Evolutionary conservation across 1,139 yeast species (phyloP), one percentile per base, ranked within the genome.

Genomic region (Candida sojae): DNA sequence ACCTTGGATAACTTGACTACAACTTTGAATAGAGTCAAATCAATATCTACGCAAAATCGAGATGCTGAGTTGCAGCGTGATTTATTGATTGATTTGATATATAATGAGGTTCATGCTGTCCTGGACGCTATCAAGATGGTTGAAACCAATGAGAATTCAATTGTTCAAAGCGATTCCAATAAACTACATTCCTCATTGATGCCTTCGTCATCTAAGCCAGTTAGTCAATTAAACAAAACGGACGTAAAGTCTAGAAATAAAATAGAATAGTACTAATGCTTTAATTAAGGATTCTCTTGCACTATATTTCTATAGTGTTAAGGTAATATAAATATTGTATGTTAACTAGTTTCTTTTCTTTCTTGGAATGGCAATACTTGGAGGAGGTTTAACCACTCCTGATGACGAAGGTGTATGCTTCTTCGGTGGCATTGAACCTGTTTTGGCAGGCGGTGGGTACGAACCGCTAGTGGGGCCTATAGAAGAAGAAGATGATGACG

Each of bases 281-380:
- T 17, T 17, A 17, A 17, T 3, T 17, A 17, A 17, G 21, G 21
- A 17, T 17, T 17, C 21, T 17, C 21, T 17, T 17, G 3, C 21
- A 17, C 21, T 3, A 17, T 17, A 3, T 17, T 2, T 17, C 21
- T 17, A 17, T 17, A 17, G 3, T 17, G 21, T 17, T 17, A 17
- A 17, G 21, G 3, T 17, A 17, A 17, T 17, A 36, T 17, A 30
- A 9, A 29, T 11, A 17, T 2, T 31, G 17, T 21, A 35, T 21
- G 25, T 3, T 21, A 21, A 17, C 17, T 26, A 30, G 4, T 42
- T 42, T 41, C 53, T 55, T 48, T 51, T 51, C 44, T 50, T 55
- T 35, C 56, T 49, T n/a, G 50, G 56, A 10, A 63, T 62, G 43
- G 62, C 62, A 12, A 61, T 47, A 44, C 57, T 51, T 10, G 58